Base-by-base conservation (phyloP, 208 protist species). In the Naegleria lovaniensis region DNA sequence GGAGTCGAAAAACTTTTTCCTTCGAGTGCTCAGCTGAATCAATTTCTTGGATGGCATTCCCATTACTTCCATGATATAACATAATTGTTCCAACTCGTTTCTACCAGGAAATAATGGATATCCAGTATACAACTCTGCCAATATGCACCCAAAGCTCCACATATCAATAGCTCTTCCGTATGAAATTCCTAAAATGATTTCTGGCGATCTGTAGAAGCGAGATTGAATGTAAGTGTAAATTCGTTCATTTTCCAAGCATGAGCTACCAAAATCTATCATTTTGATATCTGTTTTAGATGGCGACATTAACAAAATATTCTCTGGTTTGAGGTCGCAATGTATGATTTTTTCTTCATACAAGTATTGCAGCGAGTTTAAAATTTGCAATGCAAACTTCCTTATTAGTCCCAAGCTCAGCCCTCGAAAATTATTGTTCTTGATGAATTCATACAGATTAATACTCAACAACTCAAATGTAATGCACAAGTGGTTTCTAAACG, bases 251-350 rank as follows among this genome's bases (percentile, higher is more conserved):
- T 96, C 95, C 92, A 98, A 99, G 93, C 96, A 98, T 87, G 95
- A 97, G 88, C 95, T 98, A 84, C 98, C 98, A 93, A 99, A 99
- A 94, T 99, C 98, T 91, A 99, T 99, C 38, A 99, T 94, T 91
- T 98, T 98, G 90, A 99, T 97, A 33, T 92, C 94, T 36, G 94
- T 94, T 40, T 94, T 95, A 84, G 95, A 95, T 48, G 93, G 93
- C 76, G 92, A 89, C 36, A 87, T 84, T 83, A 98, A 87, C 55
- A 98, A 92, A 16, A 97, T 94, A 90, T 97, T 97, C 89, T 97
- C 85, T 22, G 88, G 76, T 58, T 92, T 92, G 29, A 88, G 16
- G 51, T 92, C 91, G 39, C 89, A 92, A 48, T 92, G 91, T 43
- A 91, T 85, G 3, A 92, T 86, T n/a, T 41, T 29, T 86, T 76